Evolutionary conservation across 768 basidiomycete species (phyloP), one percentile per base, ranked within the genome.

Genomic region (Wakefieldia striispora): DNA sequence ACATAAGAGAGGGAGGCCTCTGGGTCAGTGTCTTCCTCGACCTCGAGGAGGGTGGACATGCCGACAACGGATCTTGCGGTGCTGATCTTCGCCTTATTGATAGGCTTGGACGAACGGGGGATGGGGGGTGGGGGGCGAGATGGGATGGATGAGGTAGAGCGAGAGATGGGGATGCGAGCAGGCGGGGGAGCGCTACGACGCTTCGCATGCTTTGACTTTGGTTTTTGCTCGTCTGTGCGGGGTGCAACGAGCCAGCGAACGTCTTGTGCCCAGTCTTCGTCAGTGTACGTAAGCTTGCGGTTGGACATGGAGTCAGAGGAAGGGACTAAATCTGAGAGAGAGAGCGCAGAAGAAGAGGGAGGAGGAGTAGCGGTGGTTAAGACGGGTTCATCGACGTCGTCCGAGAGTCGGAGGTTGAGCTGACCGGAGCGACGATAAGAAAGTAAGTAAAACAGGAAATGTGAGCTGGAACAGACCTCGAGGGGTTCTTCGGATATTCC

Each of bases 231-330:
- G 31, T 46, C 45, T 31, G 56, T 26, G 20, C 67, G 62, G 34
- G 78, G 62, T 43, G 71, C 62, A 26, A 70, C 76, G 26, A 88
- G 78, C 82, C 81, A 86, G 29, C 82, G 75, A 16, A 85, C 78
- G 43, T 88, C 85, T 53, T 76, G 79, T 12, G 81, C 77, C 86
- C 84, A 88, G 55, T 84, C 79, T 45, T 81, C 75, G 58, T 81
- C 77, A 4, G 75, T 76, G 60, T 75, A 74, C 16, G 70, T 69
- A 45, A 63, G 54, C 33, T 70, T 65, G 49, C 63, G 56, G 26
- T 42, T 50, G 1, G 52, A n/a, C n/a, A n/a, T n/a, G n/a, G n/a
- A n/a, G n/a, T n/a, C n/a, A n/a, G 42, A 44, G 5, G 65, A 53
- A 4, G 70, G 62, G 6, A 73, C 73, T 42, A 70, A 56, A 39